A percentile compares a stretch with the other conserved stretches of the same genome.
phyloP scores from a whole-genome alignment of 768 basidiomycete species.

The Auriscalpium vulgare region DNA sequence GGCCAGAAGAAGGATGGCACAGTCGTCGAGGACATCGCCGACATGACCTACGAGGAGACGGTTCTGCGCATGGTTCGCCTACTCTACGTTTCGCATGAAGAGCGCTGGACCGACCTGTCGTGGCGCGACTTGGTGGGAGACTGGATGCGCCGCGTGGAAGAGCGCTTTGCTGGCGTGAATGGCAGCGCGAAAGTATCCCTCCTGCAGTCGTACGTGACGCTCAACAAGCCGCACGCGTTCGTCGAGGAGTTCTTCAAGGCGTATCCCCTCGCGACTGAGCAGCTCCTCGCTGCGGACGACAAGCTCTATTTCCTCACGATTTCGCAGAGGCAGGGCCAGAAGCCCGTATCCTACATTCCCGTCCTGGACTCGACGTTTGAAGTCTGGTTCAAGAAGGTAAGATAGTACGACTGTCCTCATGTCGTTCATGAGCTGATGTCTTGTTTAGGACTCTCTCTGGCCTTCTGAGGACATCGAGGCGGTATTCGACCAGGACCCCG shows the following conservation, averaged over 20 bases:
- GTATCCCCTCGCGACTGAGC: slow-evolving; percentile 75
- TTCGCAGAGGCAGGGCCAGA: slow-evolving; percentile 92
- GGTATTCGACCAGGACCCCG: slow-evolving; percentile 97
- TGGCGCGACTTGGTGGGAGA: slow-evolving; percentile 92
- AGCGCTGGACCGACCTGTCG: slow-evolving; percentile 88
- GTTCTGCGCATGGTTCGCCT: slow-evolving; percentile 85
- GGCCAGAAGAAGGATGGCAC: slow-evolving; percentile 90
- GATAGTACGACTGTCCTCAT: slow-evolving; percentile 11
- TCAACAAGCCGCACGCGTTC: slow-evolving; percentile 77
- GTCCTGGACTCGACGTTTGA: slow-evolving; percentile 89
- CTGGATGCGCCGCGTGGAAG: slow-evolving; percentile 93
- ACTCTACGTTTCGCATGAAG: slow-evolving; percentile 90
- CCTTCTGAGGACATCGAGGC: slow-evolving; percentile 97
- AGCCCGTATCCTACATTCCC: slow-evolving; percentile 97
- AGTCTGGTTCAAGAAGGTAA: slow-evolving; percentile 99
- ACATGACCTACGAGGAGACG: slow-evolving; percentile 99
- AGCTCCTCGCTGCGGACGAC: slow-evolving; percentile 89
- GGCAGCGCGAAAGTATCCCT: slow-evolving; percentile 76
- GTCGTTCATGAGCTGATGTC: slow-evolving; percentile 3
- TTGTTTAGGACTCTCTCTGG: slow-evolving; percentile 85
- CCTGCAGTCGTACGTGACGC: slow-evolving; percentile 71
- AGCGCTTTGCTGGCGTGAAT: slow-evolving; percentile 88
- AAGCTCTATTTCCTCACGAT: slow-evolving; percentile 94
- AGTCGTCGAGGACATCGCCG: slow-evolving; percentile 77
- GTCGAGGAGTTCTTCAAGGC: slow-evolving; percentile 76